Evolutionary conservation across 257 asterid species (phyloP).

Genomic region (Avicennia marina): DNA sequence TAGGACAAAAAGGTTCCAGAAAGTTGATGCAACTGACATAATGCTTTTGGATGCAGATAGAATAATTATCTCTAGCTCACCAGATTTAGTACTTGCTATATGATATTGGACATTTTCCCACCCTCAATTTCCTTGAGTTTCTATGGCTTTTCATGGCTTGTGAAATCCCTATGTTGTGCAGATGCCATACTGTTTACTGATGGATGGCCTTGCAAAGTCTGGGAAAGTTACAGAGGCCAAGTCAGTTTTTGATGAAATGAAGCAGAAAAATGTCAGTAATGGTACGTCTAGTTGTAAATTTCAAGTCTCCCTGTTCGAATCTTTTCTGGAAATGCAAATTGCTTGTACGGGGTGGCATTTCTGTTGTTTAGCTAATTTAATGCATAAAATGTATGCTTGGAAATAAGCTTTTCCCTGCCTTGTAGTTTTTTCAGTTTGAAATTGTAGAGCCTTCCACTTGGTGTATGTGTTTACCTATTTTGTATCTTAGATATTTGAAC

Average conservation of each 20-base stretch:
- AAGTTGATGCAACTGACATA: not conserved
- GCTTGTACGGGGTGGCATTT: not conserved
- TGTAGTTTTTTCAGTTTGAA: conserved; percentile 6
- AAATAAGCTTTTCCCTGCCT: not conserved
- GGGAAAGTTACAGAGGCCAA: conserved; percentile 77
- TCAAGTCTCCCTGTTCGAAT: not conserved
- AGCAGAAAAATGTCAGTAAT: conserved; percentile 61
- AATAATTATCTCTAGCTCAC: conserved; percentile 2
- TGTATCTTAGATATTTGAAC: conserved; percentile 7
- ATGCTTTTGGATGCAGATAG: conserved; percentile 8
- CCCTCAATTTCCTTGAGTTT: conserved; percentile 10
- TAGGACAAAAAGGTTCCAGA: not conserved
- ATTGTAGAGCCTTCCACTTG: not conserved
- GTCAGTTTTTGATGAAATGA: conserved; percentile 78
- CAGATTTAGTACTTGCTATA: not conserved
- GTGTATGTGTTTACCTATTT: conserved; percentile 3
- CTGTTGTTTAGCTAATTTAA: not conserved
- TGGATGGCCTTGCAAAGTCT: conserved; percentile 92
- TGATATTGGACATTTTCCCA: not conserved
- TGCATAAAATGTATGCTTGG: not conserved
- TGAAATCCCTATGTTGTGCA: conserved; percentile 33
- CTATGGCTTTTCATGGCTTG: conserved; percentile 13
- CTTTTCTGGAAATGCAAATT: not conserved
- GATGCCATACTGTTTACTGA: conserved; percentile 92
- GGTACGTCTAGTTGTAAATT: conserved; percentile 38